Evolutionary conservation across 495 filamentous ascomycete genomes (phyloP).

Genomic region (Friedmanniomyces simplex): DNA sequence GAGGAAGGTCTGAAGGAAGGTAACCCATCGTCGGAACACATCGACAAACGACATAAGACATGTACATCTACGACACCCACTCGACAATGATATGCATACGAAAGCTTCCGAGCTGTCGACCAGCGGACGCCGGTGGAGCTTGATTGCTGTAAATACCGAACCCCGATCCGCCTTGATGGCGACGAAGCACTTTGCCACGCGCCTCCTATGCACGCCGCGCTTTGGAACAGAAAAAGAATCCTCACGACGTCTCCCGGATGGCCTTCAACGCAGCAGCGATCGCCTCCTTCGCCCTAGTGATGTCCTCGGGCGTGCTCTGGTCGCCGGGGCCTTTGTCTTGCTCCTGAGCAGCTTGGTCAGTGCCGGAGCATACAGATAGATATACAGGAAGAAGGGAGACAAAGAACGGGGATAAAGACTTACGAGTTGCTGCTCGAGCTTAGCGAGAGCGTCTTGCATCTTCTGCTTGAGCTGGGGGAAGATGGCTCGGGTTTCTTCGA

Average conservation of each 20-base stretch:
- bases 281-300: conserved; percentile 34
- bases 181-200: no score
- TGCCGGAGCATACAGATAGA: no score
- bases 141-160: no score
- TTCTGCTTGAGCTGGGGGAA: conserved; percentile 57
- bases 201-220: no score
- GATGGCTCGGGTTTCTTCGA: conserved; percentile 74
- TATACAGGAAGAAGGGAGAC: background rate
- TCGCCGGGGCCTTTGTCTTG: conserved; percentile 27
- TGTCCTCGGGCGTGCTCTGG: conserved; percentile 25
- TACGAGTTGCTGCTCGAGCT: conserved; percentile 56
- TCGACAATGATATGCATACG: no score
- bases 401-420: conserved; percentile 22
- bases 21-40: background rate
- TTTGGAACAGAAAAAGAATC: no score
- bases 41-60: background rate
- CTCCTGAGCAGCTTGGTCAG: conserved; percentile 20
- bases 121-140: no score
- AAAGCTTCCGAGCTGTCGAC: no score
- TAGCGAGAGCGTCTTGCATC: conserved; percentile 54
- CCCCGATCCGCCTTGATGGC: no score
- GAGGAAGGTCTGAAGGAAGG: background rate
- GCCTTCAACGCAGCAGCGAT: conserved; percentile 26
- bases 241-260: conserved; percentile 24
- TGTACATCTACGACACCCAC: background rate